phyloP scores from a whole-genome alignment of 352 stramenopile species.

The Globisporangium perplexum region DNA sequence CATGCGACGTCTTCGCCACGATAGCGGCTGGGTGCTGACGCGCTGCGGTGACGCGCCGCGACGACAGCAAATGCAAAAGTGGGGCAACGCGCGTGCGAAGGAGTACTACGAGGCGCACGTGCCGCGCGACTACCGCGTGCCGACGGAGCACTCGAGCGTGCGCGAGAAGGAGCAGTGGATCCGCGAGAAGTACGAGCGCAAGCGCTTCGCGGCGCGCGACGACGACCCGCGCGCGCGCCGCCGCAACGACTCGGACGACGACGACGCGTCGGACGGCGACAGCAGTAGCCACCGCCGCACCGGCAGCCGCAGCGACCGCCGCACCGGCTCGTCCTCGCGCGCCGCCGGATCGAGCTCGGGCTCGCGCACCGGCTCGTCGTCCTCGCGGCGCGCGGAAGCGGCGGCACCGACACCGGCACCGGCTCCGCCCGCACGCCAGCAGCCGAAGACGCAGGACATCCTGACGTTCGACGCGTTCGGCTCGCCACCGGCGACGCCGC shows the following conservation, averaged over 20 bases:
- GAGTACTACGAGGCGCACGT: constrained; percentile 87
- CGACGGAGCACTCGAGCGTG: constrained; percentile 73
- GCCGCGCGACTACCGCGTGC: constrained; percentile 66
- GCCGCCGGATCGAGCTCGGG: constrained; percentile 1
- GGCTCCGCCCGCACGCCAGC: constrained; percentile 9
- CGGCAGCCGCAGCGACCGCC: constrained; percentile 11
- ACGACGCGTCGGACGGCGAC: constrained; percentile 18
- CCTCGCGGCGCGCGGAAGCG: constrained; percentile 24
- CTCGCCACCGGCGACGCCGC: constrained; percentile 20
- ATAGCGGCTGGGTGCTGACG: not conserved
- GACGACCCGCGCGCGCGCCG: constrained; percentile 38
- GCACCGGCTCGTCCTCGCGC: constrained; percentile 15
- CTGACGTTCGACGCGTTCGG: constrained; percentile 71
- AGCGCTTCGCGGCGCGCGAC: constrained; percentile 61
- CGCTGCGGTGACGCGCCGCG: too few species aligned
- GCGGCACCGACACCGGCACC: constrained; percentile 14
- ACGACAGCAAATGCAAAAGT: constrained; percentile 88
- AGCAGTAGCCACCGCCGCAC: constrained; percentile 6
- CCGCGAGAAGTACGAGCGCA: constrained; percentile 88
- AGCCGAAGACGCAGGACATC: constrained; percentile 46
- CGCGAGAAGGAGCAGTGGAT: constrained; percentile 91
- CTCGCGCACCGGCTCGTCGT: constrained; percentile 23
- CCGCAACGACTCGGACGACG: constrained; percentile 32
- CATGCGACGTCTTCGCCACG: too few species aligned
- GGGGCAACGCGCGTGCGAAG: constrained; percentile 88